Evolutionary conservation across 2,329 filamentous ascomycete species (phyloP), one percentile per base, ranked within the genome.

Genomic region (Magnaporthiopsis incrustans): DNA sequence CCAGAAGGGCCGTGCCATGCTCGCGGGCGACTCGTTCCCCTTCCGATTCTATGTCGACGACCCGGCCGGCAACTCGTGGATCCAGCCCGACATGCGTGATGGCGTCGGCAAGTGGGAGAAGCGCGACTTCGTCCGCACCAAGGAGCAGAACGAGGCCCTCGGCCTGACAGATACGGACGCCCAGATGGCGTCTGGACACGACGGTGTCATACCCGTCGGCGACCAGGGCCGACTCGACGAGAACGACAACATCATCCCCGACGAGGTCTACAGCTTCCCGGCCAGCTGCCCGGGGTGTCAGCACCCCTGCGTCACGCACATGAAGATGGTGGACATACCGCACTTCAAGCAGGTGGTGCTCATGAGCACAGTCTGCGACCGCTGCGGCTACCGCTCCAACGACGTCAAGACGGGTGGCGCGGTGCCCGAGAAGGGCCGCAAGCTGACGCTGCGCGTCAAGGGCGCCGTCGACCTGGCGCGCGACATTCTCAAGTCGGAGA

Each of bases 281-380:
- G 89, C 93, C 8, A 90, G 87, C 65, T 99, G 95, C 76, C 95
- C 95, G 0, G 94, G 91, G 67, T 99, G 95, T 81, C 88, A 88
- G 72, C 90, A 90, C 76, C 79, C 86, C 5, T 97, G 93, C 77
- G 87, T 87, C 4, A 96, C 96, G 12, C 93, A 97, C 77, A 97
- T 97, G 92, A 97, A 97, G 81, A 96, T 97, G 89, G 92, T 98
- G 65, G 92, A 96, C 71, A 97, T 99, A 67, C 95, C 95, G 0
- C 90, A 97, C 78, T 99, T 99, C 81, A 96, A 97, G 78, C 91
- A 98, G 73, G 95, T 99, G 3, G 88, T 97, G 57, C 83, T 99
- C 70, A 98, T 97, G 91, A 93, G 89, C 70, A 98, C 94, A 2
- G 88, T 92, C 33, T 99, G 95, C 77, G 89, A 94, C 33, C 83